A percentile compares a stretch with the other conserved stretches of the same genome.
These are phyloP conservation scores for Nicotiana attenuata DNA, from an alignment of 257 asterid genomes.

Conservation along the genomic window DNA sequence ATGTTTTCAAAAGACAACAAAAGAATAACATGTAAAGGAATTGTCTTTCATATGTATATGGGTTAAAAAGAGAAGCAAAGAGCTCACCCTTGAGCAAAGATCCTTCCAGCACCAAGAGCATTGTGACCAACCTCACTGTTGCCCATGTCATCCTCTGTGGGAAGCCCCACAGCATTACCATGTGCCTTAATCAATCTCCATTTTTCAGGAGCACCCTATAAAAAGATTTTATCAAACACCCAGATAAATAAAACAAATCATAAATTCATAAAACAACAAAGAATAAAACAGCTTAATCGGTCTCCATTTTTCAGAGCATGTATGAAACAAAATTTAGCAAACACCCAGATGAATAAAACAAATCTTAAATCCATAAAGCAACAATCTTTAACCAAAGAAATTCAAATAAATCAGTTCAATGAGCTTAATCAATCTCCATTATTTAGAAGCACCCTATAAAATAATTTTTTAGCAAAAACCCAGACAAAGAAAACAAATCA, in stretches of 20 bases:
- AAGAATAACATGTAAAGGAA: not conserved
- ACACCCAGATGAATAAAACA: no score
- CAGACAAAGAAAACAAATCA: not conserved
- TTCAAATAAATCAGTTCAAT: no score
- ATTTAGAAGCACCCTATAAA: no score
- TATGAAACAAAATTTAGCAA: no score
- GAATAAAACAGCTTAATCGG: not conserved
- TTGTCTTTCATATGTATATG: not conserved
- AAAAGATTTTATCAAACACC: not conserved
- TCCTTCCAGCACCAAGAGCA: constrained; percentile 99
- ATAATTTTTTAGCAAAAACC: not conserved
- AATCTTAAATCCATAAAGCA: no score
- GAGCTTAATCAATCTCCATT: no score
- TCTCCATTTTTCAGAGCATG: no score
- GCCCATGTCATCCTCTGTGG: constrained; percentile 98
- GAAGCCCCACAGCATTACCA: constrained; percentile 91
- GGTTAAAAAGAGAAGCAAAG: not conserved
- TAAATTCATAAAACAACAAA: not conserved
- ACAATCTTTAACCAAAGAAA: constrained; percentile 6
- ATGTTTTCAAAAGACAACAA: not conserved
- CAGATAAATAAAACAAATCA: no score
- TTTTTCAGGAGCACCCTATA: constrained; percentile 84
- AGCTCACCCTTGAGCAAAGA: constrained; percentile 90
- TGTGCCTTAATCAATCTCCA: constrained; percentile 98
- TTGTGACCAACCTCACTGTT: constrained; percentile 99